These are phyloP conservation scores for Colletotrichum caudatum DNA, from an alignment of 2,329 filamentous ascomycete species.

Conservation along the genomic window DNA sequence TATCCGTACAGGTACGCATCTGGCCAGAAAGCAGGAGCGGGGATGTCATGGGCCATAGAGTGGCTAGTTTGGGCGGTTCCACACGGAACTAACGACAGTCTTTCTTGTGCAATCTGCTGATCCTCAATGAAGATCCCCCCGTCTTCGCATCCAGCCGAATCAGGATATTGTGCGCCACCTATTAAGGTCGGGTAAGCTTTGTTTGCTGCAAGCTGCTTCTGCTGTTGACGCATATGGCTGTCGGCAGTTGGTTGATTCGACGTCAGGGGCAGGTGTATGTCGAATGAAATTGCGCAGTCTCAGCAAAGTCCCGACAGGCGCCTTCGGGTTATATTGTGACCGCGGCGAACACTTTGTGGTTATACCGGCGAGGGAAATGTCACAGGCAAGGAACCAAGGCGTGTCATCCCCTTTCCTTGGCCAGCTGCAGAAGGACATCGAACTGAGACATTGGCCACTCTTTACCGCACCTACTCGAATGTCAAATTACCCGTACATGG, in stretches of 20 bases:
- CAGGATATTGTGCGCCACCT: background rate
- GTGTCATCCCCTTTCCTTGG: background rate
- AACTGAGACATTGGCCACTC: slow-evolving; percentile 10
- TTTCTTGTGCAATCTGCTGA: slow-evolving; percentile 26
- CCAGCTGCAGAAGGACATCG: background rate
- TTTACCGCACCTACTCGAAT: background rate
- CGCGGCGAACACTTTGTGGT: background rate
- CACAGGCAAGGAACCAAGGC: background rate
- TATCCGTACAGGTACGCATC: background rate
- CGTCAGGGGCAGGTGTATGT: background rate
- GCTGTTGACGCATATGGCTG: background rate
- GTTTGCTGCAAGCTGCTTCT: slow-evolving; percentile 4
- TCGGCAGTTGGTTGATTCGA: slow-evolving; percentile 26
- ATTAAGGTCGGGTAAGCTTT: slow-evolving; percentile 2
- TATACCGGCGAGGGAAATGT: background rate
- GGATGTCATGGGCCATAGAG: slow-evolving; percentile 33
- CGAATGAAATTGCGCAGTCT: background rate
- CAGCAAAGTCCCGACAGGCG: background rate
- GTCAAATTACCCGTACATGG: background rate
- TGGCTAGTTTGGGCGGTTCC: slow-evolving; percentile 17
- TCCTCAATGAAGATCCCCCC: slow-evolving; percentile 26
- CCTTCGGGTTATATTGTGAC: background rate
- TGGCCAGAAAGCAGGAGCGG: slow-evolving; percentile 16
- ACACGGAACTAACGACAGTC: slow-evolving; percentile 16
- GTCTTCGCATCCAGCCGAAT: slow-evolving; percentile 15